Evolutionary conservation across 2,329 filamentous ascomycete species (phyloP), one percentile per base, ranked within the genome.

Genomic region (Sclerotiophoma versabilis): DNA sequence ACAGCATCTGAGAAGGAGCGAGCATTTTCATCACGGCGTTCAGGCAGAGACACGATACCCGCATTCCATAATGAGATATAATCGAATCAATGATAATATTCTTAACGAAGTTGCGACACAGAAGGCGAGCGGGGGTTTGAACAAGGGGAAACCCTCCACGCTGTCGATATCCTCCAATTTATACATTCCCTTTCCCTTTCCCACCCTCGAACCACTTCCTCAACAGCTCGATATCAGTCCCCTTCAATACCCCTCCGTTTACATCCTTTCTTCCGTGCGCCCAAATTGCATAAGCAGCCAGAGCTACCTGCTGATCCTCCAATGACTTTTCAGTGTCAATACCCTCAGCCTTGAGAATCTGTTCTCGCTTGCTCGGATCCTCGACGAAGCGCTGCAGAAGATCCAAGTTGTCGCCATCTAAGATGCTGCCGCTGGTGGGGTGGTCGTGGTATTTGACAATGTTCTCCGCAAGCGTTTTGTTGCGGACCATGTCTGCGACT

Each of bases 401-500:
- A 3, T 20, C 2, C 20, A 54, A 5, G 5, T 54, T 43, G 11
- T 44, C 17, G 4, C 44, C 50, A 7, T 54, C 50, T 15, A 54
- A 20, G 4, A 54, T 54, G 19, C 30, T 37, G 44, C 43, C 43
- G 26, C 50, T 54, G 12, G 38, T 38, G 15, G 50, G 44, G 12
- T 54, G 50, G 15, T 54, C 14, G 32, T 54, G 50, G 44, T 30
- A 44, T 33, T 44, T 49, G 25, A 54, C 23, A 11, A 54, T 44
- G 25, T 54, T 54, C 7, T 42, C 44, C 3, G 50, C 50, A 19
- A 48, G 44, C 0, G 43, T 48, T 22, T 33, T 47, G 37, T 32
- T n/a, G 20, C 30, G 37, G 25, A 54, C 20, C 50, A 54, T 54
- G 9, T 48, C 44, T 3, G 43, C 14, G 19, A 54, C 50, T 5